A percentile compares a stretch with the other conserved stretches of the same genome.
Conservation (phyloP, 345 rosid species). For the Raphanus raphanistrum region DNA sequence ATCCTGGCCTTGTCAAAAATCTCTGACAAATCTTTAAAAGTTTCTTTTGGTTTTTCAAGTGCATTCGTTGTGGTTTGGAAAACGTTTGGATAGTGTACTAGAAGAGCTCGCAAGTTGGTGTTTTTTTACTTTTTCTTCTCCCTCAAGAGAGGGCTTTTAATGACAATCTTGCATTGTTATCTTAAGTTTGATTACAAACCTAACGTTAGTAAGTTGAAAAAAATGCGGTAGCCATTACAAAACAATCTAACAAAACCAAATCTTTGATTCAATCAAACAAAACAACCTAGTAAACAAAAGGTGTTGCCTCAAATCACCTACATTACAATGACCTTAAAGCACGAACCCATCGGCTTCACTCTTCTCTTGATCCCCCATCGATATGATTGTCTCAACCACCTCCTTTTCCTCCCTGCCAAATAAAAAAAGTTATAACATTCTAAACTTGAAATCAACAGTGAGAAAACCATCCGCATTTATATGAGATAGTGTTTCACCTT, state of each 20-base stretch:
- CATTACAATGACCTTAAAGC: neutral
- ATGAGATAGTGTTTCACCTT: constrained; percentile 9
- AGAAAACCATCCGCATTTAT: neutral
- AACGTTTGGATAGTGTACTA: constrained; percentile 1
- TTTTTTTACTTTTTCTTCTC: neutral
- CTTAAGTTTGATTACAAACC: neutral
- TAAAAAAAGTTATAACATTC: neutral
- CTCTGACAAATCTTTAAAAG: too few species aligned
- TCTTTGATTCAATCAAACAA: neutral
- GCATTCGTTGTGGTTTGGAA: constrained; percentile 4
- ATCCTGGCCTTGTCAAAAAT: neutral
- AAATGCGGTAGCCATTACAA: neutral
- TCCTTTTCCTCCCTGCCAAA: constrained; percentile 26
- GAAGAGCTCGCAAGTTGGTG: constrained; percentile 15
- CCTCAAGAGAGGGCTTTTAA: neutral
- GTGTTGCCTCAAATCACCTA: neutral
- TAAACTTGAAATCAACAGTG: neutral
- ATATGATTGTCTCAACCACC: constrained; percentile 5
- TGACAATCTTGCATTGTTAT: neutral
- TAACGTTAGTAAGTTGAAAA: neutral
- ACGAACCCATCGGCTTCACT: neutral
- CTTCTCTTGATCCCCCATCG: neutral
- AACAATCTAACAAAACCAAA: neutral
- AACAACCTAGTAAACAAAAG: constrained; percentile 2
- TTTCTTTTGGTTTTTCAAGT: constrained; percentile 1